phyloP scores from a whole-genome alignment of 2,329 filamentous ascomycete genomes.

The Diaporthe sp. region DNA sequence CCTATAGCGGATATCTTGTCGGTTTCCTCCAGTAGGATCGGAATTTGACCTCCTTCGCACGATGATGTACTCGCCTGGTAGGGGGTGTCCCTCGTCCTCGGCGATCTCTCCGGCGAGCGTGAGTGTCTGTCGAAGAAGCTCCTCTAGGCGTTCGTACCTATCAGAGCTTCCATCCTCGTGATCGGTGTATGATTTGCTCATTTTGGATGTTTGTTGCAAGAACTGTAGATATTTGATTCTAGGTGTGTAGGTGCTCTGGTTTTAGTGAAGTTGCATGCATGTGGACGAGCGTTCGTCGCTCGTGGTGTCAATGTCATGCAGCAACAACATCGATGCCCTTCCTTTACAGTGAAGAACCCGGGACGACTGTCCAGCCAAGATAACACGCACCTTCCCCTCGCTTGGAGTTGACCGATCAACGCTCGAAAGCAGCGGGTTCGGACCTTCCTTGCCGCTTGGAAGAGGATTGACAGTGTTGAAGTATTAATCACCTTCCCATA shows the following conservation, averaged over 20 bases:
- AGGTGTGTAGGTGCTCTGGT: not conserved
- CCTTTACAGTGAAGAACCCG: not conserved
- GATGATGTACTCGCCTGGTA: slow-evolving; percentile 26
- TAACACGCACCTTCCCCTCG: not conserved
- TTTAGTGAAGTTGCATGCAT: not conserved
- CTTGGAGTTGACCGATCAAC: not conserved
- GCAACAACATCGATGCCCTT: too few species aligned
- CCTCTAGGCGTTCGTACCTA: slow-evolving; percentile 14
- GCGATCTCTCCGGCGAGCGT: slow-evolving; percentile 35
- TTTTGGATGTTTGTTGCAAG: not conserved
- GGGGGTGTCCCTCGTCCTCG: not conserved
- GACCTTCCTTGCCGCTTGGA: not conserved
- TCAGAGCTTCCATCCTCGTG: not conserved
- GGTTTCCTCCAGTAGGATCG: not conserved
- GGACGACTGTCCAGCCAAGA: not conserved
- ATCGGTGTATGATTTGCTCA: not conserved
- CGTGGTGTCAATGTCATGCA: not conserved
- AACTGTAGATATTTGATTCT: not conserved
- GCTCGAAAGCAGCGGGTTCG: not conserved
- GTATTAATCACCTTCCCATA: not conserved
- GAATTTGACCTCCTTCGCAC: slow-evolving; percentile 11
- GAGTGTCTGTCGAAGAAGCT: slow-evolving; percentile 34
- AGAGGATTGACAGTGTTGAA: not conserved
- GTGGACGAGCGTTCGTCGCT: not conserved
- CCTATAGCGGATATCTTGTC: not conserved